Evolutionary conservation across 495 filamentous ascomycete species (phyloP).

Genomic region (Lindgomyces ingoldianus): DNA sequence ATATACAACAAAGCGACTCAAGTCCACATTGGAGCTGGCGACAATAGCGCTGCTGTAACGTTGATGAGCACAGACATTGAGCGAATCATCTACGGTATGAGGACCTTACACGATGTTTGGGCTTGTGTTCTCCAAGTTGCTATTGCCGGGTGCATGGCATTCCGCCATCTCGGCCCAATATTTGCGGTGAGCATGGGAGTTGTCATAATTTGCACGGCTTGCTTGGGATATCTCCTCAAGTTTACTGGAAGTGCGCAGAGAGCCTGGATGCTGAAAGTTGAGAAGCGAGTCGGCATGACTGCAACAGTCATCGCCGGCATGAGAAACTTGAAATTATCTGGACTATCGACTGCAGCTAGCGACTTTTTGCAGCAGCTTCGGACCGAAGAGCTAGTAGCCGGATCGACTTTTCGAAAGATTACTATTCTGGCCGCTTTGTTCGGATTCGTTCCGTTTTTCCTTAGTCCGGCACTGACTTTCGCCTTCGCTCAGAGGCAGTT

Average conservation of each 20-base stretch:
- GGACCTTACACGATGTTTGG: slow-evolving; percentile 12
- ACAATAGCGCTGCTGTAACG: slow-evolving; percentile 8
- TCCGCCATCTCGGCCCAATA: slow-evolving; percentile 35
- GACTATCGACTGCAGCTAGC: slow-evolving; percentile 42
- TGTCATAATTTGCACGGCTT: slow-evolving; percentile 35
- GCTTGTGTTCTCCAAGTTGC: slow-evolving; percentile 21
- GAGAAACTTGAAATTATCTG: slow-evolving; percentile 53
- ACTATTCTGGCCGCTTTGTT: slow-evolving; percentile 30
- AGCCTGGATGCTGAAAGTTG: slow-evolving; percentile 13
- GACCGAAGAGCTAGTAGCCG: slow-evolving; percentile 47
- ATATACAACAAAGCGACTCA: slow-evolving; percentile 6
- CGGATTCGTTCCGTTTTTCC: background rate
- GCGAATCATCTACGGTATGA: slow-evolving; percentile 5
- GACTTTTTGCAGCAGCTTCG: slow-evolving; percentile 48
- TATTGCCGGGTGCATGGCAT: slow-evolving; percentile 40
- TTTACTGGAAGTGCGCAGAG: slow-evolving; percentile 14
- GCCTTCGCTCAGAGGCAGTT: slow-evolving; percentile 5
- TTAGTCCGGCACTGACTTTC: slow-evolving; percentile 25
- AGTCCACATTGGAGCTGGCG: background rate
- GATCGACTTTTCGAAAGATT: slow-evolving; percentile 41
- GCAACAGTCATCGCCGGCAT: slow-evolving; percentile 49
- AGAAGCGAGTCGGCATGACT: slow-evolving; percentile 11
- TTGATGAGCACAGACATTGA: slow-evolving; percentile 22
- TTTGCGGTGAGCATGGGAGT: slow-evolving; percentile 38
- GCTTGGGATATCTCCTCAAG: slow-evolving; percentile 40